phyloP scores from a whole-genome alignment of 2,329 filamentous ascomycete species.

The Ceratocystis alfenasii region DNA sequence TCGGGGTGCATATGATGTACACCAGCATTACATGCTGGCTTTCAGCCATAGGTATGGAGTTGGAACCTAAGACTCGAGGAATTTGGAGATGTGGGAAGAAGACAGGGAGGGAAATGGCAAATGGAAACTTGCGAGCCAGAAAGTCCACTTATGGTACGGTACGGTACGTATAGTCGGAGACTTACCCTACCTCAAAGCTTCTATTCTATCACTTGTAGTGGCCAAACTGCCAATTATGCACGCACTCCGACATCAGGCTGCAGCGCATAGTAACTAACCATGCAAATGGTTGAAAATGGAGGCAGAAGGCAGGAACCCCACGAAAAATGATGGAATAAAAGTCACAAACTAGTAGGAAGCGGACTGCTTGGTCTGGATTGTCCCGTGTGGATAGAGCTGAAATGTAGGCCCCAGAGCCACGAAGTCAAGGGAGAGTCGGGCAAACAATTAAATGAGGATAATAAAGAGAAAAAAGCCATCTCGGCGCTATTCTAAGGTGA shows the following conservation, averaged over 20 bases:
- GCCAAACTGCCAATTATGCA: neutral
- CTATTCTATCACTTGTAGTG: neutral
- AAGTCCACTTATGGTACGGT: too few relatives aligned
- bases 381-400: neutral
- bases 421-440: neutral
- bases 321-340: slow-evolving; percentile 9
- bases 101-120: neutral
- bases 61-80: neutral
- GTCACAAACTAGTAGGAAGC: neutral
- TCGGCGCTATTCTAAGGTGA: neutral
- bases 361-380: neutral
- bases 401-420: neutral
- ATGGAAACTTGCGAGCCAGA: too few relatives aligned
- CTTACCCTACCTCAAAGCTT: neutral
- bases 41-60: neutral
- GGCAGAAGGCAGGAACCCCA: neutral
- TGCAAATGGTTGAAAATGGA: neutral
- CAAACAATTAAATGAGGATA: neutral
- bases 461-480: neutral
- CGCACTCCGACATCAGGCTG: neutral
- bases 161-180: neutral
- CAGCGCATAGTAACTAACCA: neutral
- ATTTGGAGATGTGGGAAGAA: neutral
- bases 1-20: too few relatives aligned
- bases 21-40: neutral